Evolutionary conservation across 257 asterid genomes (phyloP).

Genomic region (Leonotis leonurus): DNA sequence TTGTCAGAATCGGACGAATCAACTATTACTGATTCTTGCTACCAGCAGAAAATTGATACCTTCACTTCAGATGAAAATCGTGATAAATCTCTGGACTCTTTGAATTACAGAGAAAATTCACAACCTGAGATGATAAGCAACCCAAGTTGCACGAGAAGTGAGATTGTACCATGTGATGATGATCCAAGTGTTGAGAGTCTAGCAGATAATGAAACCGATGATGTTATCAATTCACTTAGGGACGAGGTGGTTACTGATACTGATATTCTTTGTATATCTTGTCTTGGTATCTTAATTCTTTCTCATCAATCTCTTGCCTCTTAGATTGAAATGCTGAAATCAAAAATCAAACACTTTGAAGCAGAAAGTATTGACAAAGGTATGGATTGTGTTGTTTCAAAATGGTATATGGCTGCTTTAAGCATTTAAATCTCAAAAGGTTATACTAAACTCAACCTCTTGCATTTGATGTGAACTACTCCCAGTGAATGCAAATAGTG

Average conservation of each 20-base stretch:
- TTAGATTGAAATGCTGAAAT: slow-evolving; percentile 66
- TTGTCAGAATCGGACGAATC: slow-evolving; percentile 56
- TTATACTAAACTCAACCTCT: background rate
- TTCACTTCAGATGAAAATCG: slow-evolving; percentile 28
- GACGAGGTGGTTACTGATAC: slow-evolving; percentile 54
- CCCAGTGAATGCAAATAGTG: slow-evolving; percentile 33
- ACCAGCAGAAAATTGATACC: slow-evolving; percentile 30
- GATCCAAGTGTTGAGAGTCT: slow-evolving; percentile 27
- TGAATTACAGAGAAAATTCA: slow-evolving; percentile 9
- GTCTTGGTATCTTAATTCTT: slow-evolving; percentile 6
- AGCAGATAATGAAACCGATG: slow-evolving; percentile 34
- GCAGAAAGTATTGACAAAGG: slow-evolving; percentile 39
- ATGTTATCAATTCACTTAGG: slow-evolving; percentile 36
- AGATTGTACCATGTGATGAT: slow-evolving; percentile 31
- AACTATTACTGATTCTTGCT: slow-evolving; percentile 24
- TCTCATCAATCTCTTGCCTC: slow-evolving; percentile 17
- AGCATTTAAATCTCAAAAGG: background rate
- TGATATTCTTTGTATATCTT: background rate
- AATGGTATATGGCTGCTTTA: slow-evolving; percentile 1
- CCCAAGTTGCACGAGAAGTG: slow-evolving; percentile 24
- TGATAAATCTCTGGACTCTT: slow-evolving; percentile 20
- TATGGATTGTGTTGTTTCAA: slow-evolving; percentile 21
- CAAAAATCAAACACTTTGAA: slow-evolving; percentile 50
- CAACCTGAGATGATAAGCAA: slow-evolving; percentile 20
- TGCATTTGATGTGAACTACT: slow-evolving; percentile 20